phyloP scores from a whole-genome alignment of 495 filamentous ascomycete genomes.

The Choiromyces venosus region DNA sequence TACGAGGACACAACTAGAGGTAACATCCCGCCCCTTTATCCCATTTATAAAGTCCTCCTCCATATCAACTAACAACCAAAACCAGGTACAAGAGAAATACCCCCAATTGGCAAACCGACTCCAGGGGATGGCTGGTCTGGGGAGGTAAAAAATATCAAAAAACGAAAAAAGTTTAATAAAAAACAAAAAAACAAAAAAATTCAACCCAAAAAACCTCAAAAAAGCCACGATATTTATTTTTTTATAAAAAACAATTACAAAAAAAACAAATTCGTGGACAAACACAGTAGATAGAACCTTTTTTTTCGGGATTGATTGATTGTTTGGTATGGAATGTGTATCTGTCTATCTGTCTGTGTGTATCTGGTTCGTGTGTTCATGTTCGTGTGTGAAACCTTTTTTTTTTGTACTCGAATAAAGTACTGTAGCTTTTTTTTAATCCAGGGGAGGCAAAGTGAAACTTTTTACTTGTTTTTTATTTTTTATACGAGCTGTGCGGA shows the following conservation, averaged over 20 bases:
- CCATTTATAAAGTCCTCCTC: background rate
- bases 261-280: slow-evolving; percentile 24
- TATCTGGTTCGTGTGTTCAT: background rate
- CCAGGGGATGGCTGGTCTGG: slow-evolving; percentile 60
- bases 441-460: slow-evolving; percentile 19
- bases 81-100: slow-evolving; percentile 85
- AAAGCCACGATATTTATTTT: slow-evolving; percentile 39
- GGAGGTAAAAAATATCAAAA: slow-evolving; percentile 16
- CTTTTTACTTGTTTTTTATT: too few relatives aligned
- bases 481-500: background rate
- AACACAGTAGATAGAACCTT: too few relatives aligned
- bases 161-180: background rate
- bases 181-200: background rate
- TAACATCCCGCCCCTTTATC: slow-evolving; percentile 16
- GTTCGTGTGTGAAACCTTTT: background rate
- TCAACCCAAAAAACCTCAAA: too few relatives aligned
- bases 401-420: background rate
- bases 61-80: slow-evolving; percentile 31
- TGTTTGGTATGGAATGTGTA: slow-evolving; percentile 10
- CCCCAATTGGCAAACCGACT: slow-evolving; percentile 84
- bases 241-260: too few relatives aligned
- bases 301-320: slow-evolving; percentile 17
- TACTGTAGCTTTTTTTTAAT: slow-evolving; percentile 7
- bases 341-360: background rate
- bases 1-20: slow-evolving; percentile 87